Conservation (phyloP, 257 asterid genomes). For the Penstemon davidsonii region DNA sequence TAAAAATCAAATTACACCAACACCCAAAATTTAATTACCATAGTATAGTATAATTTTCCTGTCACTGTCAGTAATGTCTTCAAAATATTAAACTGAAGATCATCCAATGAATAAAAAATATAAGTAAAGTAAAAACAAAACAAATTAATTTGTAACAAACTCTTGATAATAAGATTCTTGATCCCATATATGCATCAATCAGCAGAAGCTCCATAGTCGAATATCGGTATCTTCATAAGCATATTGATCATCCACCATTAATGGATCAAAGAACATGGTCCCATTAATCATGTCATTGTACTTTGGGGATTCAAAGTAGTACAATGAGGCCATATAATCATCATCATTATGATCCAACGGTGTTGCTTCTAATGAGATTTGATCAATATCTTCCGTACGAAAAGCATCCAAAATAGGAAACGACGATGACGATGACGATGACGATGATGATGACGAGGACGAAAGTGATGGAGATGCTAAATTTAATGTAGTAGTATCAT, state of each 20-base stretch:
- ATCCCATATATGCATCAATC: constrained; percentile 15
- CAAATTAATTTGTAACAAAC: no score
- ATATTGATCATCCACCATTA: constrained; percentile 36
- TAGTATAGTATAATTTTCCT: no score
- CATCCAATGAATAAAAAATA: constrained; percentile 18
- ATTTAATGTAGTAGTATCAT: background rate
- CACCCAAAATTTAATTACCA: no score
- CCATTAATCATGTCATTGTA: constrained; percentile 54
- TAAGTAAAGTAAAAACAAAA: background rate
- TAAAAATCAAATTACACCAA: no score
- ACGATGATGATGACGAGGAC: constrained; percentile 3
- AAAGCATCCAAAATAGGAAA: constrained; percentile 13
- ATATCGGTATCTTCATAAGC: constrained; percentile 61
- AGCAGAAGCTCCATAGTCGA: constrained; percentile 67
- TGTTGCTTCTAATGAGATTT: constrained; percentile 12
- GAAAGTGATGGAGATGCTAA: background rate
- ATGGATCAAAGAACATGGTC: constrained; percentile 56
- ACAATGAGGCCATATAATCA: constrained; percentile 44
- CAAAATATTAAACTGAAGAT: constrained; percentile 31
- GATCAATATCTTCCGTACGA: constrained; percentile 33
- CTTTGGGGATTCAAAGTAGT: constrained; percentile 79
- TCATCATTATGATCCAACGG: background rate
- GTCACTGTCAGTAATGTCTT: constrained; percentile 28
- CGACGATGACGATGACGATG: constrained; percentile 26
- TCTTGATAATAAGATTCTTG: no score